Conservation (phyloP, 2,329 filamentous ascomycete species). For the Claviceps sp. region DNA sequence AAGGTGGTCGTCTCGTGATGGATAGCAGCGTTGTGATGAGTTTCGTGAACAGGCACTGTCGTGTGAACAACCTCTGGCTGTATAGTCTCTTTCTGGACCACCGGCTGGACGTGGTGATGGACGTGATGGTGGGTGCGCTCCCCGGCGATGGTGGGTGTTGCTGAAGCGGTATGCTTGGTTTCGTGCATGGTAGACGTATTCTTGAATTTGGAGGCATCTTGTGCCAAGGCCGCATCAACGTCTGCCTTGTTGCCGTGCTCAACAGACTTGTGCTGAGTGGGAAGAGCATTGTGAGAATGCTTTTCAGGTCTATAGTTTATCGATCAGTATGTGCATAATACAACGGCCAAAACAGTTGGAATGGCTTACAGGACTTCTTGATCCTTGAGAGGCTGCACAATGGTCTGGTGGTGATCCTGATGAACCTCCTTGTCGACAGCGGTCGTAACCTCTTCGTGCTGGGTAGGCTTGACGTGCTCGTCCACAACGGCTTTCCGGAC, state of each 20-base stretch:
- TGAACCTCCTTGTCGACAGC: conserved; percentile 57
- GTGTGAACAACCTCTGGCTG: conserved; percentile 58
- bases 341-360: no score
- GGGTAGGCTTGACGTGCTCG: conserved; percentile 45
- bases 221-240: conserved; percentile 31
- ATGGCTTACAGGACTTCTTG: conserved; percentile 28
- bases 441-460: conserved; percentile 47
- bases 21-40: conserved; percentile 52
- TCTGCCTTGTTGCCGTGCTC: conserved; percentile 44
- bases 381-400: conserved; percentile 45
- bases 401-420: conserved; percentile 60
- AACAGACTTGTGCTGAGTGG: conserved; percentile 46
- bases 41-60: conserved; percentile 58
- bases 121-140: conserved; percentile 32
- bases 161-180: conserved; percentile 15
- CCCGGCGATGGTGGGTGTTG: conserved; percentile 14
- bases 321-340: neutral
- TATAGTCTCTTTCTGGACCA: conserved; percentile 56
- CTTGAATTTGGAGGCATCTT: conserved; percentile 30
- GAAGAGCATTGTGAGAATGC: conserved; percentile 44
- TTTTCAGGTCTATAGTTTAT: conserved; percentile 36
- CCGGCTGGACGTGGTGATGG: conserved; percentile 56
- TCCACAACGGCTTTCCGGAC: conserved; percentile 46
- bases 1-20: conserved; percentile 53
- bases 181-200: conserved; percentile 16